Base-by-base conservation (phyloP, 75 land plant genomes). In the Chamaecyparis obtusa region DNA sequence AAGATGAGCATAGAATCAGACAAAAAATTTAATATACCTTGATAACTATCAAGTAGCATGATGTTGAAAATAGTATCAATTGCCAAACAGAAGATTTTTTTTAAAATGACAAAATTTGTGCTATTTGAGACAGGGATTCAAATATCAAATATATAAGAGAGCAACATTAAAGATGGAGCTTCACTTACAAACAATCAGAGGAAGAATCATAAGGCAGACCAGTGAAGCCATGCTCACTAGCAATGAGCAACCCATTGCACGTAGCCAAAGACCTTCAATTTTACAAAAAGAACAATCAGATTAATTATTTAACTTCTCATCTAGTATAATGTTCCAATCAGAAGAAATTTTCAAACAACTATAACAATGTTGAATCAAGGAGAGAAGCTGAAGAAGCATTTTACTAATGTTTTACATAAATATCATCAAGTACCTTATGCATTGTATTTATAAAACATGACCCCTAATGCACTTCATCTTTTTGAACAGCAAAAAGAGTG, bases 211-310 rank as follows among this genome's bases (percentile, higher is more conserved):
- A 24, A 98, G 92, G 92, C 99, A 98, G 90, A 98, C 88, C 17
- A 98, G 94, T 21, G 99, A 98, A 86, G 99, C 99, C 99, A 94
- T 91, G 95, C 99, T 98, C 88, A 98, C 99, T 89, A 98, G 90
- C 84, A 98, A 88, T 72, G 99, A 98, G 86, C 99, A 92, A 13
- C 99, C 99, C 94, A 98, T 88, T 10, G 99, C 99, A 76, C 88
- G 89, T 64, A 92, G 19, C 99, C 99, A 98, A 27, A 97, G 87
- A 46, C 95, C 99, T 97, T 86, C 87, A 87, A 67, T 30, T 80
- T 33, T 76, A 80, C 57, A 55, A 67, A 49, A 67, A 27, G 37
- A 83, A 83, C 30, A 87, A 60, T 36, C 85, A 81, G 81, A 75
- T 43, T 36, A 75, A 46, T 11, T 9, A 74, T n/a, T 30, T 32